Evolutionary conservation across 768 basidiomycete genomes (phyloP).

Genomic region (Tremella yokohamensis): DNA sequence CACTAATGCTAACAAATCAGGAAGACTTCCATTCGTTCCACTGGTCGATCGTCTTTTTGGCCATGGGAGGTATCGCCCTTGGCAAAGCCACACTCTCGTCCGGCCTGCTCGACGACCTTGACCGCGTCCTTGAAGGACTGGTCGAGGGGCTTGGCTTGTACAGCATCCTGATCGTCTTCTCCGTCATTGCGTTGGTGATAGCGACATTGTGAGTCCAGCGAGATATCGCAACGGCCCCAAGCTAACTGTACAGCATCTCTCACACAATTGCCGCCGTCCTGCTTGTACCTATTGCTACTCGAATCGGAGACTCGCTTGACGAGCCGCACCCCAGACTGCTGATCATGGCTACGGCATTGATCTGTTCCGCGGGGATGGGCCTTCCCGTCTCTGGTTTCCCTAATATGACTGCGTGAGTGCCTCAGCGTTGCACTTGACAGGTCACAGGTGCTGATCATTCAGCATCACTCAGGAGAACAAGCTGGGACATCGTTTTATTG

Average conservation of each 20-base stretch:
- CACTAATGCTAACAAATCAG: conserved; percentile 11
- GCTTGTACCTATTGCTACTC: conserved; percentile 90
- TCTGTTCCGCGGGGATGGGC: conserved; percentile 95
- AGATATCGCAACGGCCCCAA: not conserved
- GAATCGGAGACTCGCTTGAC: conserved; percentile 76
- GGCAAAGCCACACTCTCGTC: conserved; percentile 89
- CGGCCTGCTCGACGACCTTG: conserved; percentile 78
- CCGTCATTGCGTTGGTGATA: conserved; percentile 53
- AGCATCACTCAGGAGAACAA: conserved; percentile 81
- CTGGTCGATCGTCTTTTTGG: conserved; percentile 45
- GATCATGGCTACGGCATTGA: conserved; percentile 62
- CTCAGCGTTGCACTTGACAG: not conserved
- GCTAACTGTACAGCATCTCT: conserved; percentile 63
- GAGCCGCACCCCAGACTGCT: conserved; percentile 71
- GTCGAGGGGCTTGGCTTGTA: conserved; percentile 66
- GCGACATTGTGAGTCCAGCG: conserved; percentile 47
- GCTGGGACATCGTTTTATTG: conserved; percentile 79
- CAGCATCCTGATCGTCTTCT: conserved; percentile 67
- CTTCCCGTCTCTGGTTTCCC: conserved; percentile 99
- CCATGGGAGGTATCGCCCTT: conserved; percentile 89
- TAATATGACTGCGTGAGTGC: conserved; percentile 81
- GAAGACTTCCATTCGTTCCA: conserved; percentile 54
- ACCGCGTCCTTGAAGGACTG: conserved; percentile 55
- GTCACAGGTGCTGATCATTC: not conserved
- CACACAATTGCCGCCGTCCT: conserved; percentile 95